Conservation (phyloP, 202 grass and related monocot genomes). For the Schoenoplectus tabernaemontani region DNA sequence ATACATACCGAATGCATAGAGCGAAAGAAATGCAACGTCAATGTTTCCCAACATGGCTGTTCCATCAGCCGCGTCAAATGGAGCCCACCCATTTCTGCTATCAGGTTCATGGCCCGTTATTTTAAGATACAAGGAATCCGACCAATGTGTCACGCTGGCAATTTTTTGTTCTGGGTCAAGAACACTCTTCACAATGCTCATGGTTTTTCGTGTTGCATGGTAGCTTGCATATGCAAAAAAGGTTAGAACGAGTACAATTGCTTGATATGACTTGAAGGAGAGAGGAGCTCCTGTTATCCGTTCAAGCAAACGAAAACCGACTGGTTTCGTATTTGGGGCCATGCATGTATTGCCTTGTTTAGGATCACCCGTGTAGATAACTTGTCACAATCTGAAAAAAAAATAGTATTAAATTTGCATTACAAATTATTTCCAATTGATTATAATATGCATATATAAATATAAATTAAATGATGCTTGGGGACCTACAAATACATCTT, state of each 20-base stretch:
- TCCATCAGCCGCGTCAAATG: constrained; percentile 50
- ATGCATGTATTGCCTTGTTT: constrained; percentile 27
- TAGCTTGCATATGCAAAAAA: constrained; percentile 85
- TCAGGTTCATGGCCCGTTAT: constrained; percentile 17
- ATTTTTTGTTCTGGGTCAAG: constrained; percentile 64
- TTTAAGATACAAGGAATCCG: constrained; percentile 41
- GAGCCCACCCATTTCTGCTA: constrained; percentile 55
- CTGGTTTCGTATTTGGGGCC: constrained; percentile 33
- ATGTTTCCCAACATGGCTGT: constrained; percentile 71
- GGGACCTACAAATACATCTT: background rate
- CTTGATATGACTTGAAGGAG: constrained; percentile 64
- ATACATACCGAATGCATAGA: constrained; percentile 87
- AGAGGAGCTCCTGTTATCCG: constrained; percentile 31
- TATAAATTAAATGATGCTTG: background rate
- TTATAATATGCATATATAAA: background rate
- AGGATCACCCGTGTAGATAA: constrained; percentile 29
- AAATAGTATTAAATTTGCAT: background rate
- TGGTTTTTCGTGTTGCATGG: constrained; percentile 89
- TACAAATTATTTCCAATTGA: background rate
- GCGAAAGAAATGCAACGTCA: constrained; percentile 66
- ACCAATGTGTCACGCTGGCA: constrained; percentile 41
- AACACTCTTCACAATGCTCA: constrained; percentile 87
- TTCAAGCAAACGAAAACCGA: constrained; percentile 53
- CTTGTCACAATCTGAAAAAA: constrained; percentile 7
- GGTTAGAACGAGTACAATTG: constrained; percentile 54